Percentiles rank a stretch among this genome's conserved stretches.
phyloP scores from a whole-genome alignment of 805 yeast species.

The Teunomyces stri region DNA sequence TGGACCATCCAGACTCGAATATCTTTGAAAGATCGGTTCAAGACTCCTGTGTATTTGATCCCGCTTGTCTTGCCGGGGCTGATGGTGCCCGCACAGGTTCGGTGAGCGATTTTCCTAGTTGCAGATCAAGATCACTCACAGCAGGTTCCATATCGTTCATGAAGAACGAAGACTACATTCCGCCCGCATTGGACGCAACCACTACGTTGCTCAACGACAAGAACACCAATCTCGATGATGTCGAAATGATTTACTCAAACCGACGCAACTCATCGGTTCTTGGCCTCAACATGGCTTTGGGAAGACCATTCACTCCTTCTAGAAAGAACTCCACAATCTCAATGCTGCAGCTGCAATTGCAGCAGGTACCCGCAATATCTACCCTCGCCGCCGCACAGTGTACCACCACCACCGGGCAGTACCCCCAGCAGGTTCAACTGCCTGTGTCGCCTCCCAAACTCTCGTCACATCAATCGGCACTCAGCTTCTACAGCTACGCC shows the following conservation, averaged over 20 bases:
- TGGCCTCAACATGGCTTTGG: slow-evolving; percentile 48
- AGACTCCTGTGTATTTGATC: slow-evolving; percentile 20
- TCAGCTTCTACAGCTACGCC: slow-evolving; percentile 71
- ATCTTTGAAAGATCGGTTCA: slow-evolving; percentile 45
- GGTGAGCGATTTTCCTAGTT: neutral
- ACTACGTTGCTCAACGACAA: slow-evolving; percentile 63
- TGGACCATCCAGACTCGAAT: slow-evolving; percentile 21
- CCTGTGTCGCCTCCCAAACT: slow-evolving; percentile 42
- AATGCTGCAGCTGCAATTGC: slow-evolving; percentile 10
- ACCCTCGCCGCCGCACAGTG: too few species aligned
- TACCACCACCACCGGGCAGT: neutral
- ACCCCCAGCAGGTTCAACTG: slow-evolving; percentile 17
- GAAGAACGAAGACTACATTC: slow-evolving; percentile 63
- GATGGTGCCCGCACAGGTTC: neutral
- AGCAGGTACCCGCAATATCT: slow-evolving; percentile 9
- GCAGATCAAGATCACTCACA: slow-evolving; percentile 18
- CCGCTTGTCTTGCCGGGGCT: neutral
- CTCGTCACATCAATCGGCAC: slow-evolving; percentile 33
- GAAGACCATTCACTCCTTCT: slow-evolving; percentile 38
- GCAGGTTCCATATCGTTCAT: slow-evolving; percentile 26
- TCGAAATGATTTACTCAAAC: slow-evolving; percentile 63
- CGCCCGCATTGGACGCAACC: slow-evolving; percentile 79
- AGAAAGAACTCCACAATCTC: slow-evolving; percentile 37
- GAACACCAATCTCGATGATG: slow-evolving; percentile 59
- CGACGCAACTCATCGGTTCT: slow-evolving; percentile 56